Percentiles rank a stretch among this genome's conserved stretches.
Evolutionary conservation across 441 rosid species (phyloP).

Genomic region (Gossypium aridum): DNA sequence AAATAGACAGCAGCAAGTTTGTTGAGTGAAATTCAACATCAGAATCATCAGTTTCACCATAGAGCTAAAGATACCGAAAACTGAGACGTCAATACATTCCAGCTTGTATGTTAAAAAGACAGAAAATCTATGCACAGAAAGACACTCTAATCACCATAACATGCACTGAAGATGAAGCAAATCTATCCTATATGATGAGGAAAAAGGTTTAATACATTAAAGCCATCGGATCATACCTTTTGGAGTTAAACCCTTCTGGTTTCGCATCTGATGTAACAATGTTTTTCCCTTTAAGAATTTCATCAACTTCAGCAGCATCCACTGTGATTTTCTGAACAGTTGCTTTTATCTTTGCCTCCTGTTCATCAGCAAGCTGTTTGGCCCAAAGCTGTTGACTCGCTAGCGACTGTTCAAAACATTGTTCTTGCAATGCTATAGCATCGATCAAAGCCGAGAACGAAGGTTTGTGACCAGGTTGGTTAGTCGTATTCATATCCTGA

Average conservation of each 20-base stretch:
- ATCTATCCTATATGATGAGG: neutral
- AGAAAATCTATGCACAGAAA: neutral
- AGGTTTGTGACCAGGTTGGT: neutral
- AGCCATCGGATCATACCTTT: conserved; percentile 3
- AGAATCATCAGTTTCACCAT: neutral
- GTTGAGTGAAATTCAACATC: neutral
- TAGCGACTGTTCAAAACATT: conserved; percentile 3
- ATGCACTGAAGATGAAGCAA: neutral
- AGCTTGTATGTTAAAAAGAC: neutral
- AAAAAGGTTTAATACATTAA: neutral
- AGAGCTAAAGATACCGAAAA: neutral
- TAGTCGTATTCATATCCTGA: neutral
- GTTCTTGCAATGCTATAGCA: neutral
- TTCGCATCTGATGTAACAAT: neutral
- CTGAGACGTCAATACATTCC: neutral
- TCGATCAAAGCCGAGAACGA: neutral
- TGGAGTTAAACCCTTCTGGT: neutral
- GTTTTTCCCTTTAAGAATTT: neutral
- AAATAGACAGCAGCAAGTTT: neutral
- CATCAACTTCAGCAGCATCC: neutral
- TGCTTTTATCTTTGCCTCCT: conserved; percentile 6
- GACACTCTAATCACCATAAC: neutral
- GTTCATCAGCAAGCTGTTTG: conserved; percentile 7
- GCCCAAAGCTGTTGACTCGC: conserved; percentile 6
- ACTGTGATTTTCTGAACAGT: neutral